These are phyloP conservation scores for Teratosphaeria epicoccoides DNA, from an alignment of 2,329 filamentous ascomycete species.

Conservation along the genomic window DNA sequence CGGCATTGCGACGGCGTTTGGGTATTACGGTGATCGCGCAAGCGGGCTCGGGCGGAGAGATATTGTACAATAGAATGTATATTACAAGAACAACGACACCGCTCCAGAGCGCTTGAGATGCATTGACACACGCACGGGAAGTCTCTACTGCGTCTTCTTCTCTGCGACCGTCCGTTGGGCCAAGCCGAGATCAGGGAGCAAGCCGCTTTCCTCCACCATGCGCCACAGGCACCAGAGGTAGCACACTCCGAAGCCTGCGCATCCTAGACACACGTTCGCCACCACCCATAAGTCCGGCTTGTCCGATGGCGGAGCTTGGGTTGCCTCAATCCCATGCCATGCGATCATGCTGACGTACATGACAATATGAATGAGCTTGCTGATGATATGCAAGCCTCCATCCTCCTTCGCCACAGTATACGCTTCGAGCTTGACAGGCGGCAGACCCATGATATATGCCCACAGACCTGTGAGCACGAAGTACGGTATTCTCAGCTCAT, in stretches of 20 bases:
- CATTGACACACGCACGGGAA: slow-evolving; percentile 1
- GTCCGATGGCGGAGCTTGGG: slow-evolving; percentile 53
- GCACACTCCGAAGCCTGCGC: slow-evolving; percentile 72
- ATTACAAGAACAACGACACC: background rate
- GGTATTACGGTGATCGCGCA: background rate
- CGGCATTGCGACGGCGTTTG: slow-evolving; percentile 3
- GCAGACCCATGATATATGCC: slow-evolving; percentile 82
- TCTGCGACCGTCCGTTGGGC: slow-evolving; percentile 15
- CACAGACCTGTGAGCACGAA: slow-evolving; percentile 74
- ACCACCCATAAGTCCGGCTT: slow-evolving; percentile 96
- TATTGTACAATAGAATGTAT: background rate
- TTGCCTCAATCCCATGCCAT: slow-evolving; percentile 71
- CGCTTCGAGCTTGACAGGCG: slow-evolving; percentile 60
- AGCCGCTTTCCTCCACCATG: slow-evolving; percentile 49
- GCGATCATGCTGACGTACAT: slow-evolving; percentile 69
- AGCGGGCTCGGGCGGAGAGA: background rate
- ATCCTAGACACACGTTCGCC: slow-evolving; percentile 75
- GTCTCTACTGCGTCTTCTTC: slow-evolving; percentile 32
- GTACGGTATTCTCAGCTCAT: slow-evolving; percentile 77
- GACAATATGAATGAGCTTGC: slow-evolving; percentile 58
- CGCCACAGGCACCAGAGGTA: slow-evolving; percentile 86
- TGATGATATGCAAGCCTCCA: slow-evolving; percentile 15
- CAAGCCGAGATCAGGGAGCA: slow-evolving; percentile 17
- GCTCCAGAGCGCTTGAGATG: background rate
- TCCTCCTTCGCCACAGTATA: slow-evolving; percentile 35